Base-by-base conservation (phyloP, 148 eudicot genomes). In the Fagopyrum tataricum region DNA sequence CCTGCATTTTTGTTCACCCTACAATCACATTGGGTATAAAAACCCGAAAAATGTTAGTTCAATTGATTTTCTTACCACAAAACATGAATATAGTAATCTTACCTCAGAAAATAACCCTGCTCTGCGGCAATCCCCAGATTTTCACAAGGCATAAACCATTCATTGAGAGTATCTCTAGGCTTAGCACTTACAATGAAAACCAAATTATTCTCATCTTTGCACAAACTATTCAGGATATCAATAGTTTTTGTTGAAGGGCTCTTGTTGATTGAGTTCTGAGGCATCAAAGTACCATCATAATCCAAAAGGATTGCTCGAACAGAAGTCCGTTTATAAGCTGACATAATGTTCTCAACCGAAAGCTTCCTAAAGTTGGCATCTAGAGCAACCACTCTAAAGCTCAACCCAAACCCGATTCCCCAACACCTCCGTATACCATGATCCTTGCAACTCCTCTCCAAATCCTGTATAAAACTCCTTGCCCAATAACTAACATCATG, bases 401-500 rank as follows among this genome's bases (percentile, higher is more conserved):
- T 77, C 49, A 84, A 77, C 23, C 87, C 84, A 71, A 84, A 81
- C 6, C 87, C 87, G 31, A 84, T 81, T 3, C 87, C 84, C 80
- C 80, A 84, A n/a, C 84, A 81, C 76, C 87, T 67, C 2, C 80
- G 43, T 48, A 78, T 73, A 64, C 72, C 69, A 14, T 84, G 87
- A 81, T 84, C 87, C 48, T 81, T 81, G 75, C 87, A 84, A n/a
- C 84, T 79, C 55, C 87, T 59, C 40, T 81, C 75, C 58, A 84
- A 76, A 79, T 84, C 87, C 58, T 84, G 87, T 41, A 84, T 56
- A 51, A 84, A 84, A 48, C 87, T 84, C 47, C 77, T 76, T 21
- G 87, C 80, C 84, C 84, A 84, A 59, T 84, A 84, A 47, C 82
- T 84, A 7, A 84, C 87, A 75, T 84, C 77, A 44, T 84, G 87